Evolutionary conservation across 2,329 filamentous ascomycete species (phyloP), one percentile per base, ranked within the genome.

Genomic region (Zelopaecilomyces penicillatus): DNA sequence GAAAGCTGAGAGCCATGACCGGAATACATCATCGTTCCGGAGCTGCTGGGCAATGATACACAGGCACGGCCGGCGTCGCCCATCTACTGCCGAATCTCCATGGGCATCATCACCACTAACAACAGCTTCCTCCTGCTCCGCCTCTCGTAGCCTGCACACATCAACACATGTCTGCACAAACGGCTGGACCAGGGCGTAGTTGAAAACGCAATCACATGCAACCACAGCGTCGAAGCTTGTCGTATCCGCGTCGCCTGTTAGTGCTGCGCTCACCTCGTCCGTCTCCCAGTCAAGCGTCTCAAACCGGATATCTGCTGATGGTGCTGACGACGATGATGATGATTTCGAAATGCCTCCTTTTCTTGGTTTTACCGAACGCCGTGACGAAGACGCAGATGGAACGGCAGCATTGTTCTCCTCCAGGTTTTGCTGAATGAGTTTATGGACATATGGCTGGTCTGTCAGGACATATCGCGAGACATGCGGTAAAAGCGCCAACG

Each of bases 171-270:
- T 85, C 55, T 83, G 77, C n/a, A 93, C 85, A 40, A 97, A 78
- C 0, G 90, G 88, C 37, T 77, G 69, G 27, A 97, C 78, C 3
- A 97, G 75, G 3, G 85, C 78, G 52, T 95, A 87, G 65, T 97
- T 98, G 70, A 94, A 98, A 54, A 98, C 84, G 64, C 90, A 96
- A 64, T 98, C 93, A 59, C 88, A 95, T 4, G 89, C 88, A 32
- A 97, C 62, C 8, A 97, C 70, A 10, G 81, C 65, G 56, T 94
- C 85, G 52, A 93, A 83, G 46, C 75, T 73, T 56, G 54, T 58
- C 37, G 50, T 57, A 33, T 43, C 50, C 11, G 52, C 49, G 10
- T 60, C 59, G 8, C 65, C 61, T 2, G 67, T 67, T 30, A 77
- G 61, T 3, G 55, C 54, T 7, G 59, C 51, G 27, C 67, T 75